Evolutionary conservation across 2,329 filamentous ascomycete genomes (phyloP).

Genomic region (Hymenoscyphus infarciens): DNA sequence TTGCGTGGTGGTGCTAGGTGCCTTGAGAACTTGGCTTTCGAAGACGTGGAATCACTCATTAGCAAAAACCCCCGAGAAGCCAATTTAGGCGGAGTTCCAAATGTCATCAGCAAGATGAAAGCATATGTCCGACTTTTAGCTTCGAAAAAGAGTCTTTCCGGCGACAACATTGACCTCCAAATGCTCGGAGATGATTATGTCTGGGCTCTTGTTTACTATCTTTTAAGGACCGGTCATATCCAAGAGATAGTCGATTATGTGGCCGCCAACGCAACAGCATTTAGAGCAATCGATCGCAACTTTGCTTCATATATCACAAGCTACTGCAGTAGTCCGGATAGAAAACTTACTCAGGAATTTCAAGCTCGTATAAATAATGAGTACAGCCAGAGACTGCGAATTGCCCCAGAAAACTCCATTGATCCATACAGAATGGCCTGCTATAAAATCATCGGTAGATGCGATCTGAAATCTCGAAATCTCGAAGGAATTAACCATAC

Average conservation of each 20-base stretch:
- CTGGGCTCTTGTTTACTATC: slow-evolving; percentile 92
- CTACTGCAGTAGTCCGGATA: slow-evolving; percentile 73
- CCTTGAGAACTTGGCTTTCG: slow-evolving; percentile 77
- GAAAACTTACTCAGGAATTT: slow-evolving; percentile 71
- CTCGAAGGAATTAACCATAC: slow-evolving; percentile 55
- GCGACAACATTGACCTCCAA: slow-evolving; percentile 77
- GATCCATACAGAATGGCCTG: slow-evolving; percentile 96
- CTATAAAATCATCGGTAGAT: slow-evolving; percentile 92
- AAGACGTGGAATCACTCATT: slow-evolving; percentile 72
- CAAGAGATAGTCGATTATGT: slow-evolving; percentile 85
- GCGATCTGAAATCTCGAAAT: slow-evolving; percentile 61
- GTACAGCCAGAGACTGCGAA: slow-evolving; percentile 79
- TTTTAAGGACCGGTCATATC: slow-evolving; percentile 80
- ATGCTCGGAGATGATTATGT: slow-evolving; percentile 77
- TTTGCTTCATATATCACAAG: slow-evolving; percentile 85
- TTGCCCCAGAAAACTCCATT: slow-evolving; percentile 80
- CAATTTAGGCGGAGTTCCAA: slow-evolving; percentile 82
- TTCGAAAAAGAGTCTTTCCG: slow-evolving; percentile 76
- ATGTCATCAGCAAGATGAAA: slow-evolving; percentile 83
- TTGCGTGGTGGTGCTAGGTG: slow-evolving; percentile 74
- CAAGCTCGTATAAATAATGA: slow-evolving; percentile 87
- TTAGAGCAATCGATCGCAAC: slow-evolving; percentile 85
- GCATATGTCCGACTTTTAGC: slow-evolving; percentile 84
- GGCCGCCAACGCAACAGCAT: slow-evolving; percentile 70
- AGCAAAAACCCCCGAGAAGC: slow-evolving; percentile 83